These are phyloP conservation scores for Rhodocollybia butyracea DNA, from an alignment of 768 basidiomycete species.

Conservation along the genomic window DNA sequence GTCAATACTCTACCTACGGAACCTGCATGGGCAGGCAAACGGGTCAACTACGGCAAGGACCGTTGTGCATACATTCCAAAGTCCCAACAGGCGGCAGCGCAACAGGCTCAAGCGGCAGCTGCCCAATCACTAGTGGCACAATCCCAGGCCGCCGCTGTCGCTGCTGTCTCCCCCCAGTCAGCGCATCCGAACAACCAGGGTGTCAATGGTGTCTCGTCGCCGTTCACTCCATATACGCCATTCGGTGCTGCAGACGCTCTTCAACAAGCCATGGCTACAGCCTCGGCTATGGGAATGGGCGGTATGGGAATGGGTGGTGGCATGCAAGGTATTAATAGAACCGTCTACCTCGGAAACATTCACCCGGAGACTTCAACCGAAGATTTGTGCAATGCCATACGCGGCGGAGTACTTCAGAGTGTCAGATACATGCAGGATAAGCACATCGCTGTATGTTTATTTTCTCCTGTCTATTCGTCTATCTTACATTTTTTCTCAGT, in stretches of 20 bases:
- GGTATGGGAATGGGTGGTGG: constrained; percentile 10
- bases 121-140: constrained; percentile 65
- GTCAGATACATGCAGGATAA: constrained; percentile 96
- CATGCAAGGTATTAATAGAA: constrained; percentile 72
- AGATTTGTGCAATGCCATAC: constrained; percentile 93
- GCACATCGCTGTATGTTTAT: constrained; percentile 81
- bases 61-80: constrained; percentile 97
- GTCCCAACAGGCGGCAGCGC: constrained; percentile 86
- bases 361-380: constrained; percentile 94
- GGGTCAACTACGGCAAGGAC: constrained; percentile 98
- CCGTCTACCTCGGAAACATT: constrained; percentile 94
- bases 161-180: constrained; percentile 17
- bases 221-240: constrained; percentile 51
- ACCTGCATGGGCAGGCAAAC: constrained; percentile 91
- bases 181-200: constrained; percentile 22
- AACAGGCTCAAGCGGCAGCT: constrained; percentile 84
- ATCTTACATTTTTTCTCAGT: constrained; percentile 41
- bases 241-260: constrained; percentile 44
- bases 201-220: constrained; percentile 22
- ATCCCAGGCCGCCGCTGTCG: constrained; percentile 34
- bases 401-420: constrained; percentile 96
- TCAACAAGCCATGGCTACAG: constrained; percentile 24
- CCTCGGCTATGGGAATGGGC: constrained; percentile 6
- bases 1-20: constrained; percentile 91
- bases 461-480: not conserved